Conservation (phyloP, 257 asterid genomes). For the Primulina eburnea region DNA sequence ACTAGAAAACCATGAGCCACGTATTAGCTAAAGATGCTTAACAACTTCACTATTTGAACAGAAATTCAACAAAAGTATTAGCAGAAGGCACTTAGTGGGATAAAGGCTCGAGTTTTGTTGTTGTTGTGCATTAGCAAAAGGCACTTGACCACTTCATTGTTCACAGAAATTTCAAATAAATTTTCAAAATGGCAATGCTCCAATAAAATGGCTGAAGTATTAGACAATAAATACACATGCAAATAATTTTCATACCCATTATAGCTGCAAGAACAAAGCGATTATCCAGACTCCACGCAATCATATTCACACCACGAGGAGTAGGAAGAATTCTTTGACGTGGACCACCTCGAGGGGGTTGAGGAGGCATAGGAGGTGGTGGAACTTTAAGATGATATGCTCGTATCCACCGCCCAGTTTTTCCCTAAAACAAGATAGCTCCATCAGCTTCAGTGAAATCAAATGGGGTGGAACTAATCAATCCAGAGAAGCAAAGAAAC, state of each 20-base stretch:
- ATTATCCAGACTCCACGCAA: slow-evolving; percentile 96
- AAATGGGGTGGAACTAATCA: slow-evolving; percentile 5
- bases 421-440: slow-evolving; percentile 53
- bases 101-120: too few species aligned
- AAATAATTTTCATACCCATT: slow-evolving; percentile 65
- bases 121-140: background rate
- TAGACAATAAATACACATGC: slow-evolving; percentile 11
- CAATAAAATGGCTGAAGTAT: background rate
- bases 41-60: background rate
- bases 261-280: slow-evolving; percentile 99
- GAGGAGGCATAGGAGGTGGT: slow-evolving; percentile 98
- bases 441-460: slow-evolving; percentile 15
- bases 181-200: background rate
- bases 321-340: slow-evolving; percentile 98
- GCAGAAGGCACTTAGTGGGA: background rate
- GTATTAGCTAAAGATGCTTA: background rate
- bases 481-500: slow-evolving; percentile 9
- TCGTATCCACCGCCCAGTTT: slow-evolving; percentile 86
- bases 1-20: background rate
- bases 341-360: slow-evolving; percentile 98
- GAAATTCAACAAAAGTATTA: background rate
- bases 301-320: slow-evolving; percentile 99
- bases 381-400: slow-evolving; percentile 99
- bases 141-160: background rate
- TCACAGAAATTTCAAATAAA: background rate